Base-by-base conservation (phyloP, 441 rosid species). In the Bruguiera hainesii region DNA sequence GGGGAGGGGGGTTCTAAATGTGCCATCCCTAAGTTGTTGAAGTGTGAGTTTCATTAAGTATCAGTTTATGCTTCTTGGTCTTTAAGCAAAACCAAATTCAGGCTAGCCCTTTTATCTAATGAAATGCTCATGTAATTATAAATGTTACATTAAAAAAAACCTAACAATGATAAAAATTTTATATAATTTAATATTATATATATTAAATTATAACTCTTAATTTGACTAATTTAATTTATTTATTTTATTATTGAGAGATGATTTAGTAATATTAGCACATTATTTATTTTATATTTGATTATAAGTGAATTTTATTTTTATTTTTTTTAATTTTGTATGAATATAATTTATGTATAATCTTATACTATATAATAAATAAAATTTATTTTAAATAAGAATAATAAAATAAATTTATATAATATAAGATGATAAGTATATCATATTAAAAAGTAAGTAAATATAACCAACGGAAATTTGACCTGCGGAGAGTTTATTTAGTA, bases 21-120 rank as follows among this genome's bases (percentile, higher is more conserved):
- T 11, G 74, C 25, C 69, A 60, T 48, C 67, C 68, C 69, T 31
- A 73, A 86, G 89, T 89, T 80, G 97, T 89, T 87, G 87, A 78
- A 73, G 60, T 76, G 92, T 85, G 83, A 65, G 76, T 80, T 79
- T 86, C 91, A 80, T 73, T 64, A 73, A 51, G 66, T 60, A 65
- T 72, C 75, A 71, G 75, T 73, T 49, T 70, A 64, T 78, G 60
- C 72, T 67, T 66, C 83, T 80, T 75, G 39, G 66, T 65, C 76
- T 79, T 63, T 66, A 77, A 78, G 82, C 78, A 71, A 78, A 70
- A 33, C 21, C 10, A 66, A 51, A 62, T 67, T 53, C 48, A 39
- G 29, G 42, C 23, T 21, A 26, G 0, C 4, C 26, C 35, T 13
- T 42, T 37, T 39, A 31, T 16, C 11, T 33, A 29, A 26, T 53